Evolutionary conservation across 2,329 filamentous ascomycete species (phyloP).

Genomic region (Lasiodiplodia hormozganensis): DNA sequence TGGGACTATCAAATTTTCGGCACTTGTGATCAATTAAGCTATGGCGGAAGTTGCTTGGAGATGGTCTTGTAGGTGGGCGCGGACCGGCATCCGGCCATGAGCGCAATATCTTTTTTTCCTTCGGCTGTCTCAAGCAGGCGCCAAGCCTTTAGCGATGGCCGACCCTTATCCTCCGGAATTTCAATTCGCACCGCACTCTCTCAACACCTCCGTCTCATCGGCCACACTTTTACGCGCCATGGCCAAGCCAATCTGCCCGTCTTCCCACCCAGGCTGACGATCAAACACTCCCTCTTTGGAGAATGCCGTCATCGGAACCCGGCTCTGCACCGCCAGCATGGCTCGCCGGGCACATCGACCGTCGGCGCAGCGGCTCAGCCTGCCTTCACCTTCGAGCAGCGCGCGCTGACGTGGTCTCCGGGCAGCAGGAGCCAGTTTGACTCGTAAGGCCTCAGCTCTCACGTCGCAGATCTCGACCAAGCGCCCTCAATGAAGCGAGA

Average conservation of each 20-base stretch:
- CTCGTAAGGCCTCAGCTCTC: constrained; percentile 1
- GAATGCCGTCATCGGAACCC: background rate
- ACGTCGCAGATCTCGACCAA: constrained; percentile 22
- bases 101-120: background rate
- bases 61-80: background rate
- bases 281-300: background rate
- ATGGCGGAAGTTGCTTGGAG: too few species aligned
- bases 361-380: constrained; percentile 1
- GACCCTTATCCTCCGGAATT: constrained; percentile 1
- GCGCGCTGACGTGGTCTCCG: constrained; percentile 4
- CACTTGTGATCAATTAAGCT: too few species aligned
- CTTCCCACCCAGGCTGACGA: background rate
- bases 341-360: background rate
- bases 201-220: background rate
- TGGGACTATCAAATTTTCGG: background rate
- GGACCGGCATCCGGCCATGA: background rate
- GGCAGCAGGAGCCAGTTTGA: background rate
- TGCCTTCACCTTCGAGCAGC: background rate
- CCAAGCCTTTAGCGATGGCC: background rate
- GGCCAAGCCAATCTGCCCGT: background rate
- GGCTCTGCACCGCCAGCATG: background rate
- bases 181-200: background rate
- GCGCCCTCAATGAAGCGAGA: constrained; percentile 18
- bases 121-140: background rate
- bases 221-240: background rate